Conservation (phyloP, 2,329 filamentous ascomycete species). For the Aspergillus spinulosporus region DNA sequence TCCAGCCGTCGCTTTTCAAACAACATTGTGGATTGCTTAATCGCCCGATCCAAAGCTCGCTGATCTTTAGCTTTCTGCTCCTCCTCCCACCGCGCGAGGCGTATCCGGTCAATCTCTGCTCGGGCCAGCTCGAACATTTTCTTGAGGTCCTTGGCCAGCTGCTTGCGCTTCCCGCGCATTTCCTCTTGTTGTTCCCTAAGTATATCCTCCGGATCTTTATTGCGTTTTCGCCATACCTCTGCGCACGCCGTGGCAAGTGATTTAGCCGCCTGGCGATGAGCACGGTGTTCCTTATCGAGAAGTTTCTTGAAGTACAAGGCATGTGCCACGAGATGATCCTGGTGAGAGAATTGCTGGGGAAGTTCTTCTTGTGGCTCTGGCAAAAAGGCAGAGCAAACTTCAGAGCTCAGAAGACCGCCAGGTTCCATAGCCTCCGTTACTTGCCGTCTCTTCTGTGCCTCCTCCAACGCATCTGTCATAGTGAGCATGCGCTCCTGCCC, state of each 20-base stretch:
- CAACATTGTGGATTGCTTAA: conserved; percentile 54
- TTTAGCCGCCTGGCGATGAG: conserved; percentile 76
- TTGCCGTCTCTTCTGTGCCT: conserved; percentile 68
- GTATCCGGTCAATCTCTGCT: conserved; percentile 58
- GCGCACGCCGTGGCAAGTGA: conserved; percentile 63
- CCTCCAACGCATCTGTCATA: conserved; percentile 62
- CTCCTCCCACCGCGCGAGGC: conserved; percentile 60
- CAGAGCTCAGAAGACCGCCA: conserved; percentile 71
- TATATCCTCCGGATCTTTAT: conserved; percentile 66
- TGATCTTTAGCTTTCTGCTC: conserved; percentile 54
- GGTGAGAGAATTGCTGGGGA: conserved; percentile 75
- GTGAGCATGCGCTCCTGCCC: conserved; percentile 50
- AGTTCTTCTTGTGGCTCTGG: conserved; percentile 74
- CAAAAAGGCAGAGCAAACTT: conserved; percentile 69
- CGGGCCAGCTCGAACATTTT: conserved; percentile 61
- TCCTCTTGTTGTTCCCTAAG: conserved; percentile 72
- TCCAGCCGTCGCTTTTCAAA: conserved; percentile 49
- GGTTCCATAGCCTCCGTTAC: conserved; percentile 72
- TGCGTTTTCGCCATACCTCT: conserved; percentile 44
- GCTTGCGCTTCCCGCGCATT: conserved; percentile 68
- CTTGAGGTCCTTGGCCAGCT: conserved; percentile 65
- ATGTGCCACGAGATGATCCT: conserved; percentile 80
- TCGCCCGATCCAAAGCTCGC: conserved; percentile 54
- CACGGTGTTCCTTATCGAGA: conserved; percentile 73
- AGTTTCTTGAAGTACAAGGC: conserved; percentile 77